phyloP scores from a whole-genome alignment of 2,329 filamentous ascomycete genomes.

The Talaromyces rugulosus region DNA sequence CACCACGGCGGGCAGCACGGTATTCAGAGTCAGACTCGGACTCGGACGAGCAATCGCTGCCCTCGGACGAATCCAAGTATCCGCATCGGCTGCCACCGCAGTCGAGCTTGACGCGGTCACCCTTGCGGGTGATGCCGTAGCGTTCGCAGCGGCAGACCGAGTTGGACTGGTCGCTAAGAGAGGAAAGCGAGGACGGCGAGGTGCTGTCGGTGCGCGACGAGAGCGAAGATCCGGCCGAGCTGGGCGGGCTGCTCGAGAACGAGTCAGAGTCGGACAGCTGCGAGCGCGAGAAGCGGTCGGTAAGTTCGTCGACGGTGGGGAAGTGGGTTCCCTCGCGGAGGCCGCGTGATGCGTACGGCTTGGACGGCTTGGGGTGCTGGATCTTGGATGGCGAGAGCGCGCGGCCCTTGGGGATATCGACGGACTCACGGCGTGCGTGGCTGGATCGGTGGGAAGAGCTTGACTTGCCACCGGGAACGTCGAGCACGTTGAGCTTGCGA shows the following conservation, averaged over 20 bases:
- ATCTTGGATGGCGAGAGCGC: constrained; percentile 86
- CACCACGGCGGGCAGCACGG: constrained; percentile 29
- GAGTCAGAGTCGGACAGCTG: constrained; percentile 68
- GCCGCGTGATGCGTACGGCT: constrained; percentile 80
- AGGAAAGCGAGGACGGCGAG: constrained; percentile 62
- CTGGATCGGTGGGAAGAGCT: constrained; percentile 32
- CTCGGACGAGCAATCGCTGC: constrained; percentile 63
- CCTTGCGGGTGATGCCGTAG: constrained; percentile 91
- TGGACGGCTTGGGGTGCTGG: constrained; percentile 81
- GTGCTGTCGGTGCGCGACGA: constrained; percentile 67
- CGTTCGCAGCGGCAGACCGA: constrained; percentile 84
- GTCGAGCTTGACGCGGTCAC: constrained; percentile 92
- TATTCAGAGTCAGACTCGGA: constrained; percentile 38
- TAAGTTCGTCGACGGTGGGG: constrained; percentile 72
- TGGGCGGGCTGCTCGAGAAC: constrained; percentile 71
- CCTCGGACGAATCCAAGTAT: constrained; percentile 62
- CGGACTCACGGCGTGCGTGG: constrained; percentile 44
- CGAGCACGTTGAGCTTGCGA: constrained; percentile 95
- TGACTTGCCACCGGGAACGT: constrained; percentile 61
- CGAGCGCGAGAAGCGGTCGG: constrained; percentile 67
- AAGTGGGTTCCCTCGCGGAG: constrained; percentile 75
- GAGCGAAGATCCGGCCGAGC: constrained; percentile 61
- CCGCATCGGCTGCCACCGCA: constrained; percentile 86
- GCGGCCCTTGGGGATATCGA: constrained; percentile 81
- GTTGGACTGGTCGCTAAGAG: constrained; percentile 60